A percentile compares a stretch with the other conserved stretches of the same genome.
phyloP scores from a whole-genome alignment of 805 yeast genomes.

The Millerago galiae region DNA sequence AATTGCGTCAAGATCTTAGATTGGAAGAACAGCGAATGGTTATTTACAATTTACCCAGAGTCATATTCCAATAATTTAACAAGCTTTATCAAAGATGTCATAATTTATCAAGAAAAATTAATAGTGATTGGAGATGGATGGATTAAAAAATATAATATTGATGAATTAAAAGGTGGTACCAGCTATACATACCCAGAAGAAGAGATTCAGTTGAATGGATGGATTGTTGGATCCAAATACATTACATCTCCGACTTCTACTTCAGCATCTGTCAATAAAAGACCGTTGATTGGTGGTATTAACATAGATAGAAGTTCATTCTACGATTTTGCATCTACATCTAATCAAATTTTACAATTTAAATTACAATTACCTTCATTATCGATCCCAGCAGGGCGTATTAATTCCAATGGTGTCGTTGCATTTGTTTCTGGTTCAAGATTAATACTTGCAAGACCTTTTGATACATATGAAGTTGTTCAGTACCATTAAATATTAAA shows the following conservation, averaged over 20 bases:
- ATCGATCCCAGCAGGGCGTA: slow-evolving; percentile 17
- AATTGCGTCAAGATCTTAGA: slow-evolving; percentile 27
- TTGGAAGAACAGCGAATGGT: slow-evolving; percentile 27
- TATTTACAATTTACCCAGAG: slow-evolving; percentile 27
- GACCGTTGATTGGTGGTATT: slow-evolving; percentile 18
- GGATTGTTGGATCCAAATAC: slow-evolving; percentile 15
- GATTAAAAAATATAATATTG: slow-evolving; percentile 26
- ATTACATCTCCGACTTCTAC: slow-evolving; percentile 9
- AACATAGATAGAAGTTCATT: slow-evolving; percentile 18
- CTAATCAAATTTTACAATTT: slow-evolving; percentile 17
- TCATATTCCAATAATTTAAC: slow-evolving; percentile 14
- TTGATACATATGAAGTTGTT: slow-evolving; percentile 23
- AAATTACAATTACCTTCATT: slow-evolving; percentile 18
- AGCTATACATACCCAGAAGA: slow-evolving; percentile 25
- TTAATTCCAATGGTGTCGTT: slow-evolving; percentile 19
- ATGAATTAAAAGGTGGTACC: slow-evolving; percentile 26
- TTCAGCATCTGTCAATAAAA: slow-evolving; percentile 1
- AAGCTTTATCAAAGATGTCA: slow-evolving; percentile 17
- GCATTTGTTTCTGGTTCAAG: slow-evolving; percentile 21
- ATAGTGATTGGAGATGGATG: slow-evolving; percentile 29
- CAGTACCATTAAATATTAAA: slow-evolving; percentile 8
- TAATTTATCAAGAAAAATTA: slow-evolving; percentile 19
- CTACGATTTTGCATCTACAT: slow-evolving; percentile 16
- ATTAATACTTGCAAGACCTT: slow-evolving; percentile 19
- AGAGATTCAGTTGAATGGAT: slow-evolving; percentile 17